Conservation (phyloP, 164 flowering plant genomes). For the Echeveria elegans region DNA sequence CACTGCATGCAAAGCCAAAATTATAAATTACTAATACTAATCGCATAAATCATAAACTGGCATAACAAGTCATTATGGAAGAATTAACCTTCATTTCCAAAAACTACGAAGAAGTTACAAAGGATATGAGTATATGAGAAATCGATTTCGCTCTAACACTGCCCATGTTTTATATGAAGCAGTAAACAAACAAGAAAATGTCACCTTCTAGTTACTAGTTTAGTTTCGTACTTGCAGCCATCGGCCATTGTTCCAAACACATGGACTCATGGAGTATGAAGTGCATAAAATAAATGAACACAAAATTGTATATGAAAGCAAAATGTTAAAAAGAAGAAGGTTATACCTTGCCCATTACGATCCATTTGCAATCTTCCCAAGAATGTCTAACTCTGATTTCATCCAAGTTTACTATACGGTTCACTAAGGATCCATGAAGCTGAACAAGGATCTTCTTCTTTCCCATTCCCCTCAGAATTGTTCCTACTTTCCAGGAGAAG, state of each 20-base stretch:
- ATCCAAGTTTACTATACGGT: slow-evolving; percentile 20
- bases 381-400: slow-evolving; percentile 38
- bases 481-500: slow-evolving; percentile 64
- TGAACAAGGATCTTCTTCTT: slow-evolving; percentile 29
- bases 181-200: too few relatives aligned
- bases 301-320: background rate
- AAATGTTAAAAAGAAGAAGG: background rate
- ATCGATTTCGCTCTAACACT: too few relatives aligned
- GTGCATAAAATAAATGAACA: background rate
- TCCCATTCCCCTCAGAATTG: slow-evolving; percentile 30
- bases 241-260: too few relatives aligned
- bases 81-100: too few relatives aligned
- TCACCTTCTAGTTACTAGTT: too few relatives aligned
- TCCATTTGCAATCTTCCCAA: slow-evolving; percentile 51
- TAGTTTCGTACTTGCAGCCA: too few relatives aligned
- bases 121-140: too few relatives aligned
- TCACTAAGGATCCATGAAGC: slow-evolving; percentile 35
- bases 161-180: too few relatives aligned
- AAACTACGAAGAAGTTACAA: too few relatives aligned
- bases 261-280: too few relatives aligned
- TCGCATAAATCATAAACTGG: too few relatives aligned
- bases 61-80: too few relatives aligned
- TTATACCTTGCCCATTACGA: slow-evolving; percentile 42
- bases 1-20: slow-evolving; percentile 25
- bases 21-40: background rate